Conservation (phyloP, 2,329 filamentous ascomycete species). For the Pseudogymnoascus sp. region DNA sequence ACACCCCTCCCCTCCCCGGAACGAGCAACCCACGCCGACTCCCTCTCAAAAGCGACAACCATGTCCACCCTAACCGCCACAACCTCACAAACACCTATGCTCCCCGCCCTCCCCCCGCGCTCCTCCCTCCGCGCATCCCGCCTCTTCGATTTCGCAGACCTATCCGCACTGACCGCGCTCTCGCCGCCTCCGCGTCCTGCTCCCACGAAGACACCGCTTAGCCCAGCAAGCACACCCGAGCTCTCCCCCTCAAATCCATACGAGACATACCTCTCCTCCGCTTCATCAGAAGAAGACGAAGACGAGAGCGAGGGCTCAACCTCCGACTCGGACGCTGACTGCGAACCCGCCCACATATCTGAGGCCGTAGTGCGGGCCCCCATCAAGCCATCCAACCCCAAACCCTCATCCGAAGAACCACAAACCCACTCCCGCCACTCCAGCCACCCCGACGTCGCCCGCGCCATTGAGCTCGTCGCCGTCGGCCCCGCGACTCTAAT, state of each 20-base stretch:
- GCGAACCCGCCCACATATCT: background rate
- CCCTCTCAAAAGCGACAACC: background rate
- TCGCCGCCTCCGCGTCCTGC: background rate
- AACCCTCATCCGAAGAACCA: background rate
- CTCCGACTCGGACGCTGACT: background rate
- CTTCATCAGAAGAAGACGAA: background rate
- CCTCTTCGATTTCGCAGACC: background rate
- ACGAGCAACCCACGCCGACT: background rate
- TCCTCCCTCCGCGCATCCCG: background rate
- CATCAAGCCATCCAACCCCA: background rate
- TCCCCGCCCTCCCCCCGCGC: background rate
- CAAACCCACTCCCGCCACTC: background rate
- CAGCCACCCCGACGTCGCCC: background rate
- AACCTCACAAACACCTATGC: background rate
- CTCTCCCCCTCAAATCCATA: background rate
- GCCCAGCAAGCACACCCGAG: background rate
- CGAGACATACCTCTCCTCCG: background rate
- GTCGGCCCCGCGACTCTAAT: background rate
- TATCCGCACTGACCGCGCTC: background rate
- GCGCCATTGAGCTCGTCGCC: background rate
- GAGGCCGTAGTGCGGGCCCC: background rate
- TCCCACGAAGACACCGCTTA: background rate
- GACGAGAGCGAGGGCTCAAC: background rate
- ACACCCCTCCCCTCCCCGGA: background rate
- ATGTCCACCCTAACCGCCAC: background rate